Base-by-base conservation (phyloP, 1,284 basidiomycete species). In the Tranzscheliella williamsii region DNA sequence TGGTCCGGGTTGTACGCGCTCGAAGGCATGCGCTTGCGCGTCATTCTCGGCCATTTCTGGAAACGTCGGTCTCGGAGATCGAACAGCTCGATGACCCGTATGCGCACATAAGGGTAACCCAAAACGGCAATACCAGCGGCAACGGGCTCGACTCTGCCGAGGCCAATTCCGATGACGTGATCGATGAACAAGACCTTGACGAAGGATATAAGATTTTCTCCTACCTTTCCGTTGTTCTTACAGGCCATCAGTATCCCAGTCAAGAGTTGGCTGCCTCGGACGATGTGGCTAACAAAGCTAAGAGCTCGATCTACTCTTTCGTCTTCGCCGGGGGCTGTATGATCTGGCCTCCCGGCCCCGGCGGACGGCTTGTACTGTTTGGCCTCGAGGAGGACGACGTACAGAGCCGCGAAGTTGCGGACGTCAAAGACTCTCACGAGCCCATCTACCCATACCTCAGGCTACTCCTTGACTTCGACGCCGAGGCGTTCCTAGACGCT, bases 141-240 rank as follows among this genome's bases (percentile, higher is more conserved):
- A n/a, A n/a, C n/a, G n/a, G n/a, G n/a, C 23, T 37, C 17, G 13
- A 9, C 16, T 13, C 22, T 22, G 21, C 8, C 2, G 37, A 49
- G 6, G 24, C 36, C 13, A 20, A 35, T 2, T 36, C 31, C 23
- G 34, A 47, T 24, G n/a, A 32, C 6, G 41, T 33, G 43, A 42
- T 5, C 20, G 49, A 51, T 26, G 67, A 67, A 23, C 55, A 51
- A 5, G 57, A 66, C 23, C 21, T 50, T 15, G 79, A 82, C 1
- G 87, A 90, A 67, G 90, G 90, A 1, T 93, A 95, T 82, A 94
- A 92, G 79, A 83, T 96, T 39, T 97, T 89, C 72, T 86, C 90
- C 0, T 98, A 95, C 78, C 82, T 98, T n/a, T 86, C 88, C 17
- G 85, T 88, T 54, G 82, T 87, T 29, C 82, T 97, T n/a, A 86